A percentile compares a stretch with the other conserved stretches of the same genome.
phyloP scores from a whole-genome alignment of 108 stramenopile genomes.

The Cyclotella kingstonii region DNA sequence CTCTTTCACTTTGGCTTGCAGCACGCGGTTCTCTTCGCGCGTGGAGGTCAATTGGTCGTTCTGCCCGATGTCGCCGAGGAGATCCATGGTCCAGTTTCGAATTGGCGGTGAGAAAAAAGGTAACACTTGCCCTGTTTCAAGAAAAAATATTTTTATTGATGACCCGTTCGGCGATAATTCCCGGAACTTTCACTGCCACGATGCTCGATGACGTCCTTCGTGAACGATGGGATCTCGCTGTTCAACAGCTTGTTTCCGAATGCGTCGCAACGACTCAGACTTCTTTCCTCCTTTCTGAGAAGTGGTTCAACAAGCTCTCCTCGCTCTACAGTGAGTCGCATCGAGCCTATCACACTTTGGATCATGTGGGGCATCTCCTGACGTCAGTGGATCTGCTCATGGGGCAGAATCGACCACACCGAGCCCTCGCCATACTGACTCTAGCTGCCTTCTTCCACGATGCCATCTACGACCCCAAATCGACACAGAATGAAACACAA shows the following conservation, averaged over 20 bases:
- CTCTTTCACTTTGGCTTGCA: conserved; percentile 70
- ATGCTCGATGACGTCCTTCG: too few relatives aligned
- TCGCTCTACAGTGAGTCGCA: conserved; percentile 48
- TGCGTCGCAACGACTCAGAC: neutral
- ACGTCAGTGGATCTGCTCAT: conserved; percentile 46
- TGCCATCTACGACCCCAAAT: conserved; percentile 75
- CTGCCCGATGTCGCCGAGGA: conserved; percentile 74
- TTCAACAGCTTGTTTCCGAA: conserved; percentile 5
- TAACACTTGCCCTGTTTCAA: too few relatives aligned
- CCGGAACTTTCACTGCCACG: too few relatives aligned
- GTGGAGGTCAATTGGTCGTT: conserved; percentile 80
- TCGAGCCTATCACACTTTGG: conserved; percentile 75
- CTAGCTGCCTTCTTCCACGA: conserved; percentile 84
- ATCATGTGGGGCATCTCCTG: conserved; percentile 76
- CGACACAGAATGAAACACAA: conserved; percentile 70
- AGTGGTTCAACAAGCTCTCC: conserved; percentile 58
- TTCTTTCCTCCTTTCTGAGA: conserved; percentile 11
- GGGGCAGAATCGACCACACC: neutral
- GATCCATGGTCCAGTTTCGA: conserved; percentile 86
- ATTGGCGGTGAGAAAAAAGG: too few relatives aligned
- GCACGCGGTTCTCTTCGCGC: conserved; percentile 71
- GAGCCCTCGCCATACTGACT: conserved; percentile 30
- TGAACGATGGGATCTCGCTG: conserved; percentile 17
- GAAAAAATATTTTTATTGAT: too few relatives aligned
- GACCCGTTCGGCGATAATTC: too few relatives aligned